Conservation (phyloP, 2,329 filamentous ascomycete genomes). For the Sporothrix variecibatus region DNA sequence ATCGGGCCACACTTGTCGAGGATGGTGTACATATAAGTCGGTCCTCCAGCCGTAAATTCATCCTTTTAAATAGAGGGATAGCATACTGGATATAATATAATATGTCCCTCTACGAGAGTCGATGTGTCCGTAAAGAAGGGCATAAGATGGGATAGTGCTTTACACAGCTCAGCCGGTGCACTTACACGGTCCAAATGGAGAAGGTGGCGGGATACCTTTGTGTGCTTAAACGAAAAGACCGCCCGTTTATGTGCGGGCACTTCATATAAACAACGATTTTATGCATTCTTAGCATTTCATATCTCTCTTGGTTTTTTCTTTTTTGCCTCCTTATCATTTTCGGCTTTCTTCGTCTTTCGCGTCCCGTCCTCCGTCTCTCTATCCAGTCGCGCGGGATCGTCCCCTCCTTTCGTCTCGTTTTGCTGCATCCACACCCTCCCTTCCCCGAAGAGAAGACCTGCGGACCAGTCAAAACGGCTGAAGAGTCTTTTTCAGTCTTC, state of each 20-base stretch:
- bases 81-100: neutral
- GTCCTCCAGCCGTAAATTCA: neutral
- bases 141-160: conserved; percentile 4
- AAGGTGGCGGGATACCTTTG: neutral
- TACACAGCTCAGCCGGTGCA: neutral
- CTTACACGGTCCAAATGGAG: conserved; percentile 16
- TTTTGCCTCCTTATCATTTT: neutral
- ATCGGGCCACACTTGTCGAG: too few relatives aligned
- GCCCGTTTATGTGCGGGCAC: neutral
- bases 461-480: neutral
- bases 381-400: neutral
- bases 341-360: neutral
- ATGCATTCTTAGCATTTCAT: neutral
- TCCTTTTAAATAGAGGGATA: neutral
- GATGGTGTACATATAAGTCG: neutral
- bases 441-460: neutral
- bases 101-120: neutral
- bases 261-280: neutral
- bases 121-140: neutral
- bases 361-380: neutral
- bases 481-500: neutral
- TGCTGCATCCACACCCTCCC: conserved; percentile 11
- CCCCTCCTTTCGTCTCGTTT: neutral
- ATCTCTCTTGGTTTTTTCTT: neutral
- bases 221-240: neutral